Evolutionary conservation across 2,329 filamentous ascomycete species (phyloP), one percentile per base, ranked within the genome.

Genomic region (Fusarium zealandicum): DNA sequence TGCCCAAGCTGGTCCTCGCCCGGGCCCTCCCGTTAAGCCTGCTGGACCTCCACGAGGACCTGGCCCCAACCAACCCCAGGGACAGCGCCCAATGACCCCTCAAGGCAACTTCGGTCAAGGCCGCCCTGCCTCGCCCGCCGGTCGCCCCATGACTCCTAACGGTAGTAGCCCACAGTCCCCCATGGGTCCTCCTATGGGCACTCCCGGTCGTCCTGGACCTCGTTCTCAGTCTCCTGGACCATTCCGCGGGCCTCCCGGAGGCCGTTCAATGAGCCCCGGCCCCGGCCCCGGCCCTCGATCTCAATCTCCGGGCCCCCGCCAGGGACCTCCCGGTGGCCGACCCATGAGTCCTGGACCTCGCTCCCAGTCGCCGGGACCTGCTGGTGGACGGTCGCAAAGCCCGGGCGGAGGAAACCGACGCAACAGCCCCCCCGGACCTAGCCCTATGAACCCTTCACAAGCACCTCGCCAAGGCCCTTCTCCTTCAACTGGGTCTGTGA

Each of bases 11-110:
- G 78, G 78, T 44, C 80, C 80, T 45, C 78, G 79, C 14, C 56
- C 57, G 56, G 82, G 83, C 31, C 83, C 80, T 55, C 82, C 83
- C 4, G 74, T 86, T 44, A 84, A 81, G 22, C 57, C 61, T 5
- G 57, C 48, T 9, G 66, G 67, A 18, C 57, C 62, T 47, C 57
- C 66, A 22, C 63, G 58, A 38, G 61, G 67, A 35, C 63, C 64
- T 18, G 58, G 49, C 8, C 51, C 45, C 32, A 55, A 55, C 25
- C 46, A 51, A 7, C 22, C 49, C n/a, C 45, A 51, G n/a, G 61
- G 61, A 18, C 62, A 65, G 25, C 59, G 61, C 27, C 61, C 61
- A 6, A 64, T 63, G 73, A 74, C 72, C 3, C 75, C 76, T 17
- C 71, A 76, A 52, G 72, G 59, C 22, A 58, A 54, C 28, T 59